Evolutionary conservation across 352 stramenopile genomes (phyloP), one percentile per base, ranked within the genome.

Genomic region (Phytophthora tubulina): DNA sequence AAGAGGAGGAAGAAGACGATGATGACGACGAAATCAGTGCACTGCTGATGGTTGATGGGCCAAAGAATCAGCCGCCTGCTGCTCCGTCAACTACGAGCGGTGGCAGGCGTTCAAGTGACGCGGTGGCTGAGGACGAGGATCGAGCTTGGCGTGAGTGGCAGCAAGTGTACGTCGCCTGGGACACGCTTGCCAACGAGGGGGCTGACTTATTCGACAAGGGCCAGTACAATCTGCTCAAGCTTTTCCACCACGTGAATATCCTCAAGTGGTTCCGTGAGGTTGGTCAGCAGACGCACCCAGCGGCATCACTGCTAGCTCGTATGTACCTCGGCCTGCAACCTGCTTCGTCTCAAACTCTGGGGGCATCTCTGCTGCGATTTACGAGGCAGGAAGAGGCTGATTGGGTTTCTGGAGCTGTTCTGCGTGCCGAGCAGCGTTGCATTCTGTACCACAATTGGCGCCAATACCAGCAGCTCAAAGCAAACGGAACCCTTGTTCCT

Each of bases 191-290:
- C n/a, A 62, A 38, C 3, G 63, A 75, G 21, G 62, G 69, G 1
- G 64, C 53, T 6, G 73, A 79, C 17, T 61, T 83, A 42, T 82
- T 76, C 56, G 69, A 75, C 59, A 83, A 80, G 49, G 71, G 74
- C 30, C 69, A 83, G 62, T 83, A 83, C 57, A 83, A 80, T 46
- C 58, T 80, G 52, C 61, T 78, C 10, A 83, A 83, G 50, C 48
- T 80, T 59, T 83, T 79, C 45, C 76, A 83, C 49, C 72, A 77
- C 41, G 76, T 83, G 51, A 41, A 83, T 52, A 75, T 83, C 48
- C 70, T 83, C 3, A 70, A 72, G 46, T 83, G 76, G 76, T 80
- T 83, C 51, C 69, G 57, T 35, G 60, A 75, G n/a, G 49, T 73
- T 50, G 76, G 76, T 9, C 60, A 75, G 44, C 67, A 76, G 31